phyloP scores from a whole-genome alignment of 805 yeast genomes.

The Cyberlindnera subsufficiens region DNA sequence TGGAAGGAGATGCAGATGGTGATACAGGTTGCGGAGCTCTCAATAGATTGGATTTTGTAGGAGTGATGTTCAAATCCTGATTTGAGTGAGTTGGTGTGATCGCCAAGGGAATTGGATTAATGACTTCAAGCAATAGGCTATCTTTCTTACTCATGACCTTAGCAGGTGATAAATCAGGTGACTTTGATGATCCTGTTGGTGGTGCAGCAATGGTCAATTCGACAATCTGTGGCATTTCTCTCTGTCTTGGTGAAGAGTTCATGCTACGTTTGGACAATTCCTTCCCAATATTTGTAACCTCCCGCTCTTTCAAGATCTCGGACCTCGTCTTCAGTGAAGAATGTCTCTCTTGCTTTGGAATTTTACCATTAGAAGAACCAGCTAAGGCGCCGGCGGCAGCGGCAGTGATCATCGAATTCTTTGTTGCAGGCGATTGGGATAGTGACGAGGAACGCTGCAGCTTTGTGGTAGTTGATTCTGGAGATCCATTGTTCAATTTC shows the following conservation, averaged over 20 bases:
- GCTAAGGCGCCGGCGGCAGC: constrained; percentile 21
- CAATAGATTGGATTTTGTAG: not conserved
- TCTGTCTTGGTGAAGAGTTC: constrained; percentile 1
- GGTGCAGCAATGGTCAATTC: not conserved
- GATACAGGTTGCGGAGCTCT: not conserved
- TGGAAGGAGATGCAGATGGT: constrained; percentile 4
- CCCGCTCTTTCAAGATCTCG: constrained; percentile 4
- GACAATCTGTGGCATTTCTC: constrained; percentile 1
- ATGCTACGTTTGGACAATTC: not conserved
- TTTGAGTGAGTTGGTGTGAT: not conserved
- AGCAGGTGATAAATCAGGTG: not conserved
- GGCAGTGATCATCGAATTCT: constrained; percentile 5
- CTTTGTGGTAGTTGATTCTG: not conserved
- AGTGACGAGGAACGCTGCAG: constrained; percentile 9
- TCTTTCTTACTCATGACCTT: constrained; percentile 1
- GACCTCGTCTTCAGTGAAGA: constrained; percentile 14
- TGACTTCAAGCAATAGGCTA: no score
- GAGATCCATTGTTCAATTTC: constrained; percentile 5
- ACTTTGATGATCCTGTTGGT: not conserved
- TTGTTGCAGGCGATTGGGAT: constrained; percentile 8
- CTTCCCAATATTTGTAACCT: not conserved
- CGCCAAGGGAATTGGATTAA: not conserved
- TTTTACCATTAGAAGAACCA: not conserved
- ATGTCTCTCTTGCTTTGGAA: constrained; percentile 11
- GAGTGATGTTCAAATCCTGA: not conserved